Conservation (phyloP, 2,329 filamentous ascomycete species). For the Talaromyces piceae region DNA sequence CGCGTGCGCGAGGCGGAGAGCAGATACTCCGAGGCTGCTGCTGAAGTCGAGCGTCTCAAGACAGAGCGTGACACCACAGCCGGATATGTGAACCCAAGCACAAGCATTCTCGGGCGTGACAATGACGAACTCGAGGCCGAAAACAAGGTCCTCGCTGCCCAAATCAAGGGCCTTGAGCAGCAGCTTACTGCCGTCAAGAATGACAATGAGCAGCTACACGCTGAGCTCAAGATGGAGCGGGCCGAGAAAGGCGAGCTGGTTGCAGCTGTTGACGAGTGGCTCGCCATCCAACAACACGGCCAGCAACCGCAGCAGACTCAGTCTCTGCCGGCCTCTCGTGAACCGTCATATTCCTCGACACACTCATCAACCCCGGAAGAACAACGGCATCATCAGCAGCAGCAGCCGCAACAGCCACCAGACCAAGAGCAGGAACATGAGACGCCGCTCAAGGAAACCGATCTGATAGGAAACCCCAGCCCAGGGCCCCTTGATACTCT, state of each 20-base stretch:
- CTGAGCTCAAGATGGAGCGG: conserved; percentile 49
- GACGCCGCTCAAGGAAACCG: background rate
- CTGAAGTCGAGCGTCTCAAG: conserved; percentile 69
- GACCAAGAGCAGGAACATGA: conserved; percentile 8
- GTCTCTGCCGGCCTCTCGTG: conserved; percentile 3
- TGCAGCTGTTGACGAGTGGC: conserved; percentile 41
- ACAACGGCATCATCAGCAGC: too few relatives aligned
- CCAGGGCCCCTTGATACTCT: conserved; percentile 14
- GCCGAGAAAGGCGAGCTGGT: conserved; percentile 42
- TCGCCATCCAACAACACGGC: conserved; percentile 29
- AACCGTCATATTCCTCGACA: conserved; percentile 10
- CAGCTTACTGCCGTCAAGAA: conserved; percentile 62
- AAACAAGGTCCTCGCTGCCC: conserved; percentile 62
- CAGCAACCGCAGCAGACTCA: conserved; percentile 11
- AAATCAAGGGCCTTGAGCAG: conserved; percentile 66
- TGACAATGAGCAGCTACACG: conserved; percentile 59
- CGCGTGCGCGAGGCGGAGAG: conserved; percentile 70
- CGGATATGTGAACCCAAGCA: conserved; percentile 43
- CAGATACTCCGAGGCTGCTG: conserved; percentile 59
- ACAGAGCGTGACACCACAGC: conserved; percentile 58
- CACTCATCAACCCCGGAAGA: conserved; percentile 2
- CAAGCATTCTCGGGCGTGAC: conserved; percentile 35
- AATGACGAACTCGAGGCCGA: conserved; percentile 59
- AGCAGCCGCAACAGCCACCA: too few relatives aligned
- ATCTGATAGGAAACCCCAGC: conserved; percentile 3